Percentiles rank a stretch among this genome's conserved stretches.
These are phyloP conservation scores for Henckelia pumila DNA, from an alignment of 257 asterid species.

Conservation along the genomic window DNA sequence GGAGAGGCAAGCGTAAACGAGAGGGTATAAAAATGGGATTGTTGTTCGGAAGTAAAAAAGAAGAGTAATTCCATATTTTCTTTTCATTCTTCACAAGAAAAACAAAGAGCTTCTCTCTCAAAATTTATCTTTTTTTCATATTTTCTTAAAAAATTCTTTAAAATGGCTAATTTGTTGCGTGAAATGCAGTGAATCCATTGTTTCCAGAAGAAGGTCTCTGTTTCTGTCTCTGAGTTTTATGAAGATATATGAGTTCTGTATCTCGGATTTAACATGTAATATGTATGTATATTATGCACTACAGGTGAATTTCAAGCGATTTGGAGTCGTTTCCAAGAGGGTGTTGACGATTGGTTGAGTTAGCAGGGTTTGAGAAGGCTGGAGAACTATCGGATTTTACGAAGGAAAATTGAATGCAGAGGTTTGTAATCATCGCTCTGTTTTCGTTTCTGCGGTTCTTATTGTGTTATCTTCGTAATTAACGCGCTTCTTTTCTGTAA, in stretches of 20 bases:
- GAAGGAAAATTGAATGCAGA: slow-evolving; percentile 18
- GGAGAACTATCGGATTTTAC: slow-evolving; percentile 24
- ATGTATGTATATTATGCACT: slow-evolving; percentile 13
- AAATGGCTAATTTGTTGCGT: slow-evolving; percentile 31
- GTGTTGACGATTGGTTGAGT: slow-evolving; percentile 23
- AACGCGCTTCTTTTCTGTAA: neutral
- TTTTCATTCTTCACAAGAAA: neutral
- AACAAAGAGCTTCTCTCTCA: neutral
- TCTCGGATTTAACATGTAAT: slow-evolving; percentile 3
- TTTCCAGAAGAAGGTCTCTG: slow-evolving; percentile 22
- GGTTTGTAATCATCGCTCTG: slow-evolving; percentile 27
- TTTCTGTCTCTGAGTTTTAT: slow-evolving; percentile 7
- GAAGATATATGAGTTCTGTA: slow-evolving; percentile 17
- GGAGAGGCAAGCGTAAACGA: neutral
- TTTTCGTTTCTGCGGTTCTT: slow-evolving; percentile 7
- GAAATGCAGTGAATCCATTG: slow-evolving; percentile 39
- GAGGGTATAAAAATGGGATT: neutral
- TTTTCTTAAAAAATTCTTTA: too few species aligned
- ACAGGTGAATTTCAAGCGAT: slow-evolving; percentile 24
- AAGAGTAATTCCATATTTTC: neutral
- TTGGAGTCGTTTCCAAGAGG: slow-evolving; percentile 24
- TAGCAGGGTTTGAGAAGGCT: slow-evolving; percentile 18
- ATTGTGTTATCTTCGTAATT: neutral
- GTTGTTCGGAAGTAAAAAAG: neutral
- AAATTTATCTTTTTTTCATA: neutral